phyloP scores from a whole-genome alignment of 2,329 filamentous ascomycete species.

The Simplicillium sp. region DNA sequence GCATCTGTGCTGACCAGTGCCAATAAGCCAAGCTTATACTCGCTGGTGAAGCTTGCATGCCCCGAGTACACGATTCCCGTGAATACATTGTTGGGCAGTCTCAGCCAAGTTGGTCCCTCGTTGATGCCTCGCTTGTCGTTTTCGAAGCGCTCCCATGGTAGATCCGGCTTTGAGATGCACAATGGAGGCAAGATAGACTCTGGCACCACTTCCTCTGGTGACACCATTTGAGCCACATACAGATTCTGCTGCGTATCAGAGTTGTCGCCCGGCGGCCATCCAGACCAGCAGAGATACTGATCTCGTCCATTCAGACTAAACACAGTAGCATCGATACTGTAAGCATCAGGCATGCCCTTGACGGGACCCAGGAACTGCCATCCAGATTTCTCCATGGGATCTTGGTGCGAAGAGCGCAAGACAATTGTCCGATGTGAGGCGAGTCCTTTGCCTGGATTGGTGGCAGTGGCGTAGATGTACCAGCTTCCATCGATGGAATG shows the following conservation, averaged over 20 bases:
- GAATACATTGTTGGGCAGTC: constrained; percentile 7
- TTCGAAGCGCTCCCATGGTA: constrained; percentile 7
- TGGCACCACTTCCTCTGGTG: neutral
- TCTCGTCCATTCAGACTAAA: constrained; percentile 9
- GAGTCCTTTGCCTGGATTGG: constrained; percentile 1
- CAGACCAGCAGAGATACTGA: constrained; percentile 8
- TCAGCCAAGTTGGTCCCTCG: constrained; percentile 9
- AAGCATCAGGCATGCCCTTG: constrained; percentile 8
- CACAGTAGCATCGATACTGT: constrained; percentile 9
- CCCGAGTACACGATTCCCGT: constrained; percentile 9
- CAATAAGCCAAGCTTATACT: constrained; percentile 8
- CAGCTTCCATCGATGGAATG: constrained; percentile 11
- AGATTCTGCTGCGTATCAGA: constrained; percentile 7
- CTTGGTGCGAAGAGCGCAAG: constrained; percentile 3
- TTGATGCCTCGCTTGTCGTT: constrained; percentile 6
- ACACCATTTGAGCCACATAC: too few relatives aligned
- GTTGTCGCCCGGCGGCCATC: constrained; percentile 7
- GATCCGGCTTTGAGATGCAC: constrained; percentile 6
- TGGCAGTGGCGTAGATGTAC: constrained; percentile 12
- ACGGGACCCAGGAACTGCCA: constrained; percentile 9
- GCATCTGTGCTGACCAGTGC: constrained; percentile 1
- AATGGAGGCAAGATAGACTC: constrained; percentile 3
- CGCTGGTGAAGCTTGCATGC: constrained; percentile 8
- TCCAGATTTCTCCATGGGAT: constrained; percentile 6
- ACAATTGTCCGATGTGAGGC: constrained; percentile 4